These are phyloP conservation scores for Chaetoscypha palmicola DNA, from an alignment of 2,329 filamentous ascomycete species.

Conservation along the genomic window DNA sequence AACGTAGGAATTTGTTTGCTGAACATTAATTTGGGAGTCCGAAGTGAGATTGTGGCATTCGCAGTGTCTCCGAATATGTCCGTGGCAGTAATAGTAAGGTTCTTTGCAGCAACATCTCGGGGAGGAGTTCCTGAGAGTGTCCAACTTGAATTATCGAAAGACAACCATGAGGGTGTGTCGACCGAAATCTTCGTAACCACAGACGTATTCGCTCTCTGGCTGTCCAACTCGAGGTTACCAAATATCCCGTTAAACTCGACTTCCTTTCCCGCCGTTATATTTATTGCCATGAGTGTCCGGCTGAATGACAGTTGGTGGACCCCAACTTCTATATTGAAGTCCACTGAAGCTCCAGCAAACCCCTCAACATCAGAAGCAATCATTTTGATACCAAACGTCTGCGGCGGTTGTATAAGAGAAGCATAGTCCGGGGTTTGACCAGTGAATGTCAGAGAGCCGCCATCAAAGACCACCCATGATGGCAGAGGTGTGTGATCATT, in stretches of 20 bases:
- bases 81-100: conserved; percentile 52
- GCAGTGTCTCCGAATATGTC: conserved; percentile 56
- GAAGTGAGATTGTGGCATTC: conserved; percentile 44
- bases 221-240: conserved; percentile 51
- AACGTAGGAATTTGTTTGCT: conserved; percentile 15
- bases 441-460: conserved; percentile 55
- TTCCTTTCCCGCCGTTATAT: conserved; percentile 45
- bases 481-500: conserved; percentile 75
- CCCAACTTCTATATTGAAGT: conserved; percentile 67
- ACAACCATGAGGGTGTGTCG: conserved; percentile 61
- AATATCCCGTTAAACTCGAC: conserved; percentile 48
- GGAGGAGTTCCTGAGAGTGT: conserved; percentile 59
- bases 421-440: conserved; percentile 62
- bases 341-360: conserved; percentile 59
- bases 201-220: conserved; percentile 38
- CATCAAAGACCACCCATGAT: conserved; percentile 75
- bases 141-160: conserved; percentile 55
- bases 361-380: conserved; percentile 75
- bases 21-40: conserved; percentile 20
- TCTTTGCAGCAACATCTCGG: conserved; percentile 48
- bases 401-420: conserved; percentile 58
- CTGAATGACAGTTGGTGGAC: conserved; percentile 62
- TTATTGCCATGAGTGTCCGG: conserved; percentile 48
- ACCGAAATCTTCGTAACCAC: conserved; percentile 47
- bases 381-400: conserved; percentile 64